Conservation (phyloP, 179 eudicot species). For the Silene noctiflora region DNA sequence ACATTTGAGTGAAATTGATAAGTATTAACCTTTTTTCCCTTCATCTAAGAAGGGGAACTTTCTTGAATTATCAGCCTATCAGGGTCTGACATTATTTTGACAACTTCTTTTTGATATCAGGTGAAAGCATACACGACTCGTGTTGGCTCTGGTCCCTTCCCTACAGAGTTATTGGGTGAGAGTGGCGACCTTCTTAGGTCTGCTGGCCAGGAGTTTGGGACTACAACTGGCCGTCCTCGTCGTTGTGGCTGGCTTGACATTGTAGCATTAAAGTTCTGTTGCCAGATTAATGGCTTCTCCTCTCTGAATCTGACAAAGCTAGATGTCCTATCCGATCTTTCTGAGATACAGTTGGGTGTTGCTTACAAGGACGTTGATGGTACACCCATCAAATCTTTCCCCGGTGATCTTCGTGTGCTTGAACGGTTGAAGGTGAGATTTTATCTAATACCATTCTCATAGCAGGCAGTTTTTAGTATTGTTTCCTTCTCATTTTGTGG, state of each 20-base stretch:
- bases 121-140: slow-evolving; percentile 98
- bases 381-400: slow-evolving; percentile 65
- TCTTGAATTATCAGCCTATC: background rate
- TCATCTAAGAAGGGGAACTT: background rate
- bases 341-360: slow-evolving; percentile 82
- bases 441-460: background rate
- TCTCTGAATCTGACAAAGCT: slow-evolving; percentile 93
- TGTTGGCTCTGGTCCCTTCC: slow-evolving; percentile 97
- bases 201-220: slow-evolving; percentile 98
- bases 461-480: background rate
- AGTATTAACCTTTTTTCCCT: background rate
- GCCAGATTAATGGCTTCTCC: slow-evolving; percentile 88
- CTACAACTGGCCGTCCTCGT: slow-evolving; percentile 95
- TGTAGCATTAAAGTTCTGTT: slow-evolving; percentile 73
- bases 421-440: slow-evolving; percentile 70
- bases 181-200: slow-evolving; percentile 77
- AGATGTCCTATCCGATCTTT: slow-evolving; percentile 84
- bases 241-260: slow-evolving; percentile 99
- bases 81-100: slow-evolving; percentile 1
- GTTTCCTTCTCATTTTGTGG: background rate
- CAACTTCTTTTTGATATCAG: slow-evolving; percentile 34
- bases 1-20: background rate
- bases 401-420: slow-evolving; percentile 69
- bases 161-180: slow-evolving; percentile 83
- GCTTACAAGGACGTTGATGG: slow-evolving; percentile 71